These are phyloP conservation scores for Senna siamea DNA, from an alignment of 306 rosid genomes.

Conservation along the genomic window DNA sequence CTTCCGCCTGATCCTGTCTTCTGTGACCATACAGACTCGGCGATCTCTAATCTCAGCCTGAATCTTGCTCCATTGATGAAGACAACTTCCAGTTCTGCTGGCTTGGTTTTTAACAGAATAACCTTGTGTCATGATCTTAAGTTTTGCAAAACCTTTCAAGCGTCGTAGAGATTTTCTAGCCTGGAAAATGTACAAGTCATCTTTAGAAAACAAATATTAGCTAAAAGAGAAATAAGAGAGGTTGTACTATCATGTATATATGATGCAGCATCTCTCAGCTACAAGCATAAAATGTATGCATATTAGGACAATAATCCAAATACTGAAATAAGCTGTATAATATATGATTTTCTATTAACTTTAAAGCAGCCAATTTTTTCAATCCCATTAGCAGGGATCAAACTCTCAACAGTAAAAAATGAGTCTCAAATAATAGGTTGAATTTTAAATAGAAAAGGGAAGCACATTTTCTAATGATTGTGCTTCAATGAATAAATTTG, in stretches of 20 bases:
- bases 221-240: background rate
- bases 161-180: constrained; percentile 79
- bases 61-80: constrained; percentile 91
- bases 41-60: constrained; percentile 78
- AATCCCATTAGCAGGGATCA: background rate
- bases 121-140: constrained; percentile 60
- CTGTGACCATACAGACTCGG: constrained; percentile 89
- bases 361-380: constrained; percentile 1
- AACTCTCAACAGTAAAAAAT: constrained; percentile 1
- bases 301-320: constrained; percentile 11
- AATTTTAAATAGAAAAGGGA: constrained; percentile 14
- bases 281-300: constrained; percentile 13
- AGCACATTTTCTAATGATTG: constrained; percentile 14
- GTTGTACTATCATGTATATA: background rate
- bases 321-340: constrained; percentile 6
- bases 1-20: constrained; percentile 77
- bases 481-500: constrained; percentile 11
- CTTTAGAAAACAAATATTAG: constrained; percentile 14
- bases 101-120: constrained; percentile 76
- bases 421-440: constrained; percentile 11
- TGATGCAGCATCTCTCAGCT: constrained; percentile 10
- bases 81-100: constrained; percentile 62
- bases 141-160: constrained; percentile 71
- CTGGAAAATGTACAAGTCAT: constrained; percentile 48
- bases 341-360: background rate